Evolutionary conservation across 106 monocot genomes (phyloP).

Genomic region (Dendrobium chrysotoxum): DNA sequence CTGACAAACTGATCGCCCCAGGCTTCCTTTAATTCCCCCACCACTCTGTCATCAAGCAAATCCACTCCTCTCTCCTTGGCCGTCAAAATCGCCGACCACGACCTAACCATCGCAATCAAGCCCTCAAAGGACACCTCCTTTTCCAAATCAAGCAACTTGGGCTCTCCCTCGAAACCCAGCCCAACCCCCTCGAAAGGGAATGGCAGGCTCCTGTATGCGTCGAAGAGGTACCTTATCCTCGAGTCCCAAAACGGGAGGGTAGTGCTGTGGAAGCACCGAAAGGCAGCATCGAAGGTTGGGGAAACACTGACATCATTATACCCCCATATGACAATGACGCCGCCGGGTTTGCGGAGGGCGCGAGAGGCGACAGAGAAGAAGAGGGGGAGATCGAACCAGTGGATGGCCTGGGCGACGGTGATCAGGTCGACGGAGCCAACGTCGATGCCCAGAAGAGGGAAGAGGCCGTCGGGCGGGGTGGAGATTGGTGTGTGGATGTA

Average conservation of each 20-base stretch:
- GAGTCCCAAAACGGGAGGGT: slow-evolving; percentile 11
- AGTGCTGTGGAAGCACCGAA: not conserved
- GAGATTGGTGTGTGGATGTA: slow-evolving; percentile 16
- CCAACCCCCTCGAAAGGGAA: slow-evolving; percentile 18
- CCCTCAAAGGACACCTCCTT: slow-evolving; percentile 7
- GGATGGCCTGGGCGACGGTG: slow-evolving; percentile 14
- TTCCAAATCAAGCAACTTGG: not conserved
- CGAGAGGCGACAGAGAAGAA: slow-evolving; percentile 12
- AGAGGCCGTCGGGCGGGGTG: not conserved
- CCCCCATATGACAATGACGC: slow-evolving; percentile 12
- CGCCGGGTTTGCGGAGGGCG: slow-evolving; percentile 8
- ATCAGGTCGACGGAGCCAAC: slow-evolving; percentile 13
- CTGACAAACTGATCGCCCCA: not conserved
- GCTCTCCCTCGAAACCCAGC: slow-evolving; percentile 4
- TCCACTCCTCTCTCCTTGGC: slow-evolving; percentile 1
- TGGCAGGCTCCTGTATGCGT: slow-evolving; percentile 9
- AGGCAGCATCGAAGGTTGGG: not conserved
- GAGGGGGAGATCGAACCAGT: slow-evolving; percentile 14
- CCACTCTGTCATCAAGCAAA: not conserved
- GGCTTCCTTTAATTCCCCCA: not conserved
- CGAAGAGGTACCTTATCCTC: not conserved
- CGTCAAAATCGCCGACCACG: slow-evolving; percentile 7
- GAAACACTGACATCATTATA: not conserved
- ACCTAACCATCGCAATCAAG: slow-evolving; percentile 3
- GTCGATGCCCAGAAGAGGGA: not conserved